Evolutionary conservation across 2,329 filamentous ascomycete species (phyloP).

Genomic region (Akanthomyces lecanii): DNA sequence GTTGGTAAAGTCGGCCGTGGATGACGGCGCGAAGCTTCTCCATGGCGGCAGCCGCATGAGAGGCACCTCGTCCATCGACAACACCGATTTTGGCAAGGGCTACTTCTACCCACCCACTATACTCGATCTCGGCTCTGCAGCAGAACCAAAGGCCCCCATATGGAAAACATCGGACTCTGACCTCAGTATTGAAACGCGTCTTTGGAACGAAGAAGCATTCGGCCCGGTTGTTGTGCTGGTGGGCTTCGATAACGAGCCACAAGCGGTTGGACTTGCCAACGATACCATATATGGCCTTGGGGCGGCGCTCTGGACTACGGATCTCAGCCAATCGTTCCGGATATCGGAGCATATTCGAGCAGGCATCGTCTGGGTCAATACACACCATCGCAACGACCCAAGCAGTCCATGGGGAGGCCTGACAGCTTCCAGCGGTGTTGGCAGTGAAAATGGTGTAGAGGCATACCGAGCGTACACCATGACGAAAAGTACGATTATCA

Average conservation of each 20-base stretch:
- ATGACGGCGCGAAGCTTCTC: slow-evolving; percentile 38
- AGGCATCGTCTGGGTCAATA: slow-evolving; percentile 56
- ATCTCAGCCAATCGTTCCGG: slow-evolving; percentile 66
- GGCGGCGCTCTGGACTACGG: slow-evolving; percentile 70
- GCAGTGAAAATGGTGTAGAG: slow-evolving; percentile 68
- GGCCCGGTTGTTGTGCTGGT: slow-evolving; percentile 73
- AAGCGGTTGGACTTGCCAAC: slow-evolving; percentile 68
- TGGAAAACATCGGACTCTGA: slow-evolving; percentile 34
- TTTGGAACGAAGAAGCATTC: slow-evolving; percentile 79
- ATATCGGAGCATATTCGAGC: slow-evolving; percentile 65
- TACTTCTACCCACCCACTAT: slow-evolving; percentile 83
- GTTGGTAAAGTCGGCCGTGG: slow-evolving; percentile 61
- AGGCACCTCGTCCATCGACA: slow-evolving; percentile 46
- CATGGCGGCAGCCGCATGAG: slow-evolving; percentile 46
- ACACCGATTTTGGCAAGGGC: slow-evolving; percentile 47
- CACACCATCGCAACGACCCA: slow-evolving; percentile 68
- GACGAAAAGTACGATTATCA: slow-evolving; percentile 65
- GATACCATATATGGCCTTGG: slow-evolving; percentile 72
- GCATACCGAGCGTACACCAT: slow-evolving; percentile 56
- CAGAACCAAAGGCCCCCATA: neutral
- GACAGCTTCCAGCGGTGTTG: slow-evolving; percentile 59
- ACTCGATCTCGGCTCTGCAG: slow-evolving; percentile 35
- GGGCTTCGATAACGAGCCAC: slow-evolving; percentile 69
- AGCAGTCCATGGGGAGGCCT: slow-evolving; percentile 67
- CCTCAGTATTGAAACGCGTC: slow-evolving; percentile 62